Percentiles rank a stretch among this genome's conserved stretches.
Evolutionary conservation across 192 early-diverging fungal species (phyloP).

Genomic region (Coemansia sp.): DNA sequence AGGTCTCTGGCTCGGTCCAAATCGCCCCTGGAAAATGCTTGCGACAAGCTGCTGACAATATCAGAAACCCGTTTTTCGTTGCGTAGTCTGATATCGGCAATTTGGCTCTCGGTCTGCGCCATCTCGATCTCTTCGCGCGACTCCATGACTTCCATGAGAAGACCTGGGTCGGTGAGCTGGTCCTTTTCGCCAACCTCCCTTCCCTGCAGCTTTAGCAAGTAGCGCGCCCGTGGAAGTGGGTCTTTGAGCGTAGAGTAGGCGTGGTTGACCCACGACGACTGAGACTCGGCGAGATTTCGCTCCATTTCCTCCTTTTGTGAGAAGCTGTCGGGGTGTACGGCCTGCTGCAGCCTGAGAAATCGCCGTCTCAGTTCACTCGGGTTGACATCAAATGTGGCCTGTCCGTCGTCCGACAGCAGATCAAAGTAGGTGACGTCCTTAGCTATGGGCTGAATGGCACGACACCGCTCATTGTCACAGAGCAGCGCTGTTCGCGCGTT

Average conservation of each 20-base stretch:
- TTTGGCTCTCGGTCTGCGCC: conserved; percentile 60
- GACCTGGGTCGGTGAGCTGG: conserved; percentile 59
- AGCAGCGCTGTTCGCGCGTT: conserved; percentile 49
- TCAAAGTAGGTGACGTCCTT: conserved; percentile 59
- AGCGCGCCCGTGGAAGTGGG: conserved; percentile 77
- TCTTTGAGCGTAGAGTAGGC: conserved; percentile 76
- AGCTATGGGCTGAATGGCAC: conserved; percentile 57
- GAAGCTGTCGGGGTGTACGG: conserved; percentile 82
- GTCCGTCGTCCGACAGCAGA: conserved; percentile 48
- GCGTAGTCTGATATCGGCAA: conserved; percentile 56
- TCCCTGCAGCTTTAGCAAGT: conserved; percentile 66
- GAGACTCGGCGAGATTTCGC: conserved; percentile 44
- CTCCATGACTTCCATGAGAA: conserved; percentile 86
- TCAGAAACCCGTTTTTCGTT: conserved; percentile 58
- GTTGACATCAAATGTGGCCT: conserved; percentile 66
- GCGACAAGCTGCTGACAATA: conserved; percentile 33
- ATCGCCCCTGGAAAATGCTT: conserved; percentile 58
- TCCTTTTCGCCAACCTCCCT: conserved; percentile 62
- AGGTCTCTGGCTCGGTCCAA: conserved; percentile 60
- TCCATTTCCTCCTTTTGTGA: conserved; percentile 45
- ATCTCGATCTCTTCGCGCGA: conserved; percentile 72
- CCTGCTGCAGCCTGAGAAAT: conserved; percentile 77
- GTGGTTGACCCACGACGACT: conserved; percentile 84
- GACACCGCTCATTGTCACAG: conserved; percentile 60
- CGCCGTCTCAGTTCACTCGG: conserved; percentile 54